Evolutionary conservation across 2,329 filamentous ascomycete genomes (phyloP), one percentile per base, ranked within the genome.

Genomic region (Stagonosporopsis chrysanthemi): DNA sequence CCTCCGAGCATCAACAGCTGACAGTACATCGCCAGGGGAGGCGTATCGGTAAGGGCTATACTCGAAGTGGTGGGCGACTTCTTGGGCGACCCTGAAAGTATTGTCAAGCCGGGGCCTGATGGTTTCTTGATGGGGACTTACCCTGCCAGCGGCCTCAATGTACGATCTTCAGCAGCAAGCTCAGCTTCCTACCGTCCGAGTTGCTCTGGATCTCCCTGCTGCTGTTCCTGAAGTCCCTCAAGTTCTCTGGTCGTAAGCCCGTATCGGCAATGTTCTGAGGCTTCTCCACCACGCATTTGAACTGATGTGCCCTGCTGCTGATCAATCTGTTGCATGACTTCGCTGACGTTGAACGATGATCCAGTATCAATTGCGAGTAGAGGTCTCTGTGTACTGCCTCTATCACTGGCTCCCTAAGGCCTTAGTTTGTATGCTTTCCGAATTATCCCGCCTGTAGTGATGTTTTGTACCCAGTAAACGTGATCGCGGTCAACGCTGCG

Each of bases 391-490:
- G 11, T 4, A 6, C 43, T 23, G 12, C 11, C 26, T 31, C 14
- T 4, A 9, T 26, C 31, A 12, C 2, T 4, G 15, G 35, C 11
- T 5, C 8, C 12, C 4, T 8, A 9, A 17, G 7, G 29, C 28
- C 14, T 14, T 9, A 45, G 11, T 4, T 33, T 26, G 41, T 56
- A 56, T 24, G 46, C 17, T 11, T 40, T 56, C 1, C 26, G 2
- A 2, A 36, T 2, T 3, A 36, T 22, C 15, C n/a, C n/a, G 12
- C 29, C 35, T 12, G 59, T 67, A 4, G 14, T 19, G 14, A 60
- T 9, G 7, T 60, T 42, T 39, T 70, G 66, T 38, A 46, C 46
- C 69, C 69, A 71, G 51, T 70, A 71, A 24, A 66, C 9, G 8
- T 23, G 6, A 40, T 66, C 65, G 6, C 41, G 8, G 1, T 22